Conservation (phyloP, 1,284 basidiomycete species). For the Phaffia rhodozyma region DNA sequence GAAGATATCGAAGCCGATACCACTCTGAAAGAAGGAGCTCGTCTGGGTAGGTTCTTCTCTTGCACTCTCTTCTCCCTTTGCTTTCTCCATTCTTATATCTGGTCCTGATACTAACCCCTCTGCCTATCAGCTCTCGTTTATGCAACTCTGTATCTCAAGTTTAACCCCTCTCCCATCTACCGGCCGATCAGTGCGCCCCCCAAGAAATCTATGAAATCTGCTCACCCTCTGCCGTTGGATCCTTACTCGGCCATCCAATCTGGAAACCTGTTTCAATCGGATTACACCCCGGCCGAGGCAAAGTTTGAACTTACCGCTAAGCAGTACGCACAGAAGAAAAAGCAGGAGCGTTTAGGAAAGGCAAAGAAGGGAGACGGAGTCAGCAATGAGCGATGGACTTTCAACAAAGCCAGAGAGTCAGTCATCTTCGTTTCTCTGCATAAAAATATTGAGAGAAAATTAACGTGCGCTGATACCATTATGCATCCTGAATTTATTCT, state of each 20-base stretch:
- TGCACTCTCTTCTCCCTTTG: neutral
- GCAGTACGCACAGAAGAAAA: conserved; percentile 13
- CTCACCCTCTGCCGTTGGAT: conserved; percentile 8
- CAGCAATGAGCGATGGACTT: conserved; percentile 1
- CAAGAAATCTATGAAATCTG: conserved; percentile 9
- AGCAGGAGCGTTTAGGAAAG: conserved; percentile 1
- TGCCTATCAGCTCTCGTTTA: conserved; percentile 10
- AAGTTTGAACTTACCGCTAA: conserved; percentile 10
- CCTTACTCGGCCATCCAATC: conserved; percentile 4
- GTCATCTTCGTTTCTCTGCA: no score
- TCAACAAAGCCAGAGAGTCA: no score
- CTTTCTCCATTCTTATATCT: no score
- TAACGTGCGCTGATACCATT: neutral
- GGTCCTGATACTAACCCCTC: no score
- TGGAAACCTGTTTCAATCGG: conserved; percentile 8
- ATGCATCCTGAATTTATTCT: neutral
- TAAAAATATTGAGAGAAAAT: neutral
- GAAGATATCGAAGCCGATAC: conserved; percentile 14
- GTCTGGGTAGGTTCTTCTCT: conserved; percentile 2
- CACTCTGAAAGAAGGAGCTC: conserved; percentile 7
- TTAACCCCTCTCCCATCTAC: conserved; percentile 14
- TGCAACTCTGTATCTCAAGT: conserved; percentile 9
- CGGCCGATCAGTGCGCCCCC: neutral
- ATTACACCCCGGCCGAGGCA: conserved; percentile 8
- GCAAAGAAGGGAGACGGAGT: conserved; percentile 17